A percentile compares a stretch with the other conserved stretches of the same genome.
Evolutionary conservation across 768 basidiomycete genomes (phyloP).

Genomic region (Phylloporus sp.): DNA sequence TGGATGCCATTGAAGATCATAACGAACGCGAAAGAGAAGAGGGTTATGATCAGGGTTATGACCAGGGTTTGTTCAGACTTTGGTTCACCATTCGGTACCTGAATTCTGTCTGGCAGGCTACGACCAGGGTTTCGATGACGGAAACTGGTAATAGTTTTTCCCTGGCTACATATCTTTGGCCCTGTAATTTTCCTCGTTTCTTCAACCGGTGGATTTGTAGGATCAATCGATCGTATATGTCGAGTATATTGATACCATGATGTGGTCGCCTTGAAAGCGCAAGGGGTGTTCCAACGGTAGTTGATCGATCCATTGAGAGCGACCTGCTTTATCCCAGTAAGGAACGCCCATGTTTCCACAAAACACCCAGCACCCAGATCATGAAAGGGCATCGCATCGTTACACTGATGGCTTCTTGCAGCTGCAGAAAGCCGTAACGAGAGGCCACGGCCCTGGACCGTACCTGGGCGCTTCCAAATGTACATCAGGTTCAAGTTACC

Average conservation of each 20-base stretch:
- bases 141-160: constrained; percentile 10
- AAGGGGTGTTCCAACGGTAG: too few species aligned
- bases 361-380: too few species aligned
- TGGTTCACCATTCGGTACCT: background rate
- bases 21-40: constrained; percentile 29
- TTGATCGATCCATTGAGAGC: too few species aligned
- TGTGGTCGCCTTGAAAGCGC: background rate
- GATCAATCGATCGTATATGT: constrained; percentile 2
- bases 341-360: too few species aligned
- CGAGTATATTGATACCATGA: background rate
- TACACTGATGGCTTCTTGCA: too few species aligned
- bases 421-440: too few species aligned
- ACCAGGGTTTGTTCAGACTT: constrained; percentile 30
- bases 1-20: constrained; percentile 44
- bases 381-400: too few species aligned
- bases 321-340: too few species aligned
- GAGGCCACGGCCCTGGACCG: too few species aligned
- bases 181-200: too few species aligned
- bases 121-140: background rate
- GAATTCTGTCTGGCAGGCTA: constrained; percentile 27
- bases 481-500: background rate
- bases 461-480: background rate
- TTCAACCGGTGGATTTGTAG: constrained; percentile 16
- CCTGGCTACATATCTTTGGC: too few species aligned
- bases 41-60: constrained; percentile 33